Conservation (phyloP, 169 alveolate genomes). For the Babesia bigemina region DNA sequence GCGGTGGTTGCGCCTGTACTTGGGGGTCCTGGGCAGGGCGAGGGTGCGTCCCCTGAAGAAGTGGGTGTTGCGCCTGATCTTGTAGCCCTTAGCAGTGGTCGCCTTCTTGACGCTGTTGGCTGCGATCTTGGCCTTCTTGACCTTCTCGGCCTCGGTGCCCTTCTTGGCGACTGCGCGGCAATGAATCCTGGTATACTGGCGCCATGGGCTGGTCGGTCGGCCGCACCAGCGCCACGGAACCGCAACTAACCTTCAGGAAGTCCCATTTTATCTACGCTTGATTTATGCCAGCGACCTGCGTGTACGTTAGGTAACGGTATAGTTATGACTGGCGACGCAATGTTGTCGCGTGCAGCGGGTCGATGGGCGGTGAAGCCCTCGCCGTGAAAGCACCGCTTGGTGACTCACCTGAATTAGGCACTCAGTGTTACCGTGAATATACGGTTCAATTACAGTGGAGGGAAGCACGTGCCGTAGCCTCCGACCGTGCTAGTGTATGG, state of each 20-base stretch:
- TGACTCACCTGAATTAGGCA: slow-evolving; percentile 6
- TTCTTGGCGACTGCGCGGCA: slow-evolving; percentile 22
- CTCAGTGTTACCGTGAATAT: background rate
- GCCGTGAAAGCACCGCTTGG: background rate
- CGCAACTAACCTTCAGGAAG: slow-evolving; percentile 14
- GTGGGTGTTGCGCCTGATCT: slow-evolving; percentile 68
- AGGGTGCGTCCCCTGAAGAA: slow-evolving; percentile 80
- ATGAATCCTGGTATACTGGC: background rate
- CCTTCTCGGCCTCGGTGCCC: slow-evolving; percentile 45
- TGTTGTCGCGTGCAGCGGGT: background rate
- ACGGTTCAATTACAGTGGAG: background rate
- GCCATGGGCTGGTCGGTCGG: background rate
- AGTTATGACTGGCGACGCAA: background rate
- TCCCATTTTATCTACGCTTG: slow-evolving; percentile 19
- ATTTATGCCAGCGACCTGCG: background rate
- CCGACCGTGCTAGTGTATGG: background rate
- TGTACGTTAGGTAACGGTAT: background rate
- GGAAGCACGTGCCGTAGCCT: background rate
- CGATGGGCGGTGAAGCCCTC: too few relatives aligned
- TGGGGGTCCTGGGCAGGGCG: slow-evolving; percentile 86
- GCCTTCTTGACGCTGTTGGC: slow-evolving; percentile 68
- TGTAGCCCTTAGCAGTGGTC: slow-evolving; percentile 54
- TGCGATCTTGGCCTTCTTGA: slow-evolving; percentile 69
- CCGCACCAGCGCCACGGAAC: background rate
- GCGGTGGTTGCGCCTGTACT: slow-evolving; percentile 79